Evolutionary conservation across 768 basidiomycete genomes (phyloP).

Genomic region (Amanita inopinata): DNA sequence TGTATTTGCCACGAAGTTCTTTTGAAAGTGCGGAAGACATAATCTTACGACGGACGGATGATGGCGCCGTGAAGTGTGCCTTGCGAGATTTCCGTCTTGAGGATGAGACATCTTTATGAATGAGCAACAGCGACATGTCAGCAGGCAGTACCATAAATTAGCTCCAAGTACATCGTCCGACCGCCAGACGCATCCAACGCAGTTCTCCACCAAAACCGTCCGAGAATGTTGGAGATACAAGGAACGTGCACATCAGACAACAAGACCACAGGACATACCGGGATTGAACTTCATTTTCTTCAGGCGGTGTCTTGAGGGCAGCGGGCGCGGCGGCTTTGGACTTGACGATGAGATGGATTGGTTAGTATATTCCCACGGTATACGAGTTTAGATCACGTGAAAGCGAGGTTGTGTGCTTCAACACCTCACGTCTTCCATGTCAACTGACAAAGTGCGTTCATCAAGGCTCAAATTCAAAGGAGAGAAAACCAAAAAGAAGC

Average conservation of each 20-base stretch:
- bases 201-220: slow-evolving; percentile 21
- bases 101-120: slow-evolving; percentile 66
- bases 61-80: slow-evolving; percentile 94
- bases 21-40: slow-evolving; percentile 96
- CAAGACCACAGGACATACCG: slow-evolving; percentile 45
- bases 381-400: slow-evolving; percentile 23
- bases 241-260: slow-evolving; percentile 13
- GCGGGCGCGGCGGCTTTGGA: slow-evolving; percentile 39
- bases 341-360: slow-evolving; percentile 16
- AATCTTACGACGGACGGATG: slow-evolving; percentile 91
- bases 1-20: slow-evolving; percentile 88
- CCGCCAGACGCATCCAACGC: slow-evolving; percentile 44
- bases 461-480: slow-evolving; percentile 85
- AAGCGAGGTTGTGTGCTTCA: slow-evolving; percentile 12
- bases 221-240: slow-evolving; percentile 17
- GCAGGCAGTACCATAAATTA: slow-evolving; percentile 13
- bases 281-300: slow-evolving; percentile 73
- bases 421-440: slow-evolving; percentile 16
- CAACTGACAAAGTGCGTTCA: slow-evolving; percentile 45
- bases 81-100: slow-evolving; percentile 98
- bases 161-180: slow-evolving; percentile 32
- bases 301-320: slow-evolving; percentile 46
- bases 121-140: slow-evolving; percentile 24
- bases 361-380: slow-evolving; percentile 28
- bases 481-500: slow-evolving; percentile 76